phyloP scores from a whole-genome alignment of 306 rosid species.

The Sophora flavescens region DNA sequence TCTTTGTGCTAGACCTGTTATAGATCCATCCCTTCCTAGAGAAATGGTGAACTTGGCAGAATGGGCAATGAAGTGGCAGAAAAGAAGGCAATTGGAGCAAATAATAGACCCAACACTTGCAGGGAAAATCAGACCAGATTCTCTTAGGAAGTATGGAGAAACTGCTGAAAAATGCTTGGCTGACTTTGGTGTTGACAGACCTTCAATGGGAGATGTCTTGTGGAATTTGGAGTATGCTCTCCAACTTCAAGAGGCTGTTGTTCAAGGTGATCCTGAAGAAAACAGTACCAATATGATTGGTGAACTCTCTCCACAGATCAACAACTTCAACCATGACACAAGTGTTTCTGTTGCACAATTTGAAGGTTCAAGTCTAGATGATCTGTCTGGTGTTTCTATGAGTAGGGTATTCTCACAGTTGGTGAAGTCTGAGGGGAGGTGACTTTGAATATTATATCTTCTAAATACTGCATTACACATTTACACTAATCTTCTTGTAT shows the following conservation, averaged over 20 bases:
- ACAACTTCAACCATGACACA: slow-evolving; percentile 60
- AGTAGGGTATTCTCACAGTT: slow-evolving; percentile 95
- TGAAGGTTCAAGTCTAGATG: slow-evolving; percentile 67
- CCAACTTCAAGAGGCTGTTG: slow-evolving; percentile 85
- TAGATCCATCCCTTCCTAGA: slow-evolving; percentile 87
- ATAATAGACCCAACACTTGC: slow-evolving; percentile 78
- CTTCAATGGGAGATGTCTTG: slow-evolving; percentile 94
- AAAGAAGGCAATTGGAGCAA: slow-evolving; percentile 81
- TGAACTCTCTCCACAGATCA: slow-evolving; percentile 83
- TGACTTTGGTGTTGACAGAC: slow-evolving; percentile 87
- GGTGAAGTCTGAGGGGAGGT: slow-evolving; percentile 97
- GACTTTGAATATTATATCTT: slow-evolving; percentile 38
- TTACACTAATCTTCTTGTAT: slow-evolving; percentile 4
- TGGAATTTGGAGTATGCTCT: slow-evolving; percentile 96
- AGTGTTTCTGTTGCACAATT: slow-evolving; percentile 56
- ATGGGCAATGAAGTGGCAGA: slow-evolving; percentile 98
- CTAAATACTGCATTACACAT: slow-evolving; percentile 34
- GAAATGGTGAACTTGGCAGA: slow-evolving; percentile 97
- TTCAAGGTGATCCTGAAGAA: slow-evolving; percentile 83
- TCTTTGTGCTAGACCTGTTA: slow-evolving; percentile 91
- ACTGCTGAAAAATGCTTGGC: slow-evolving; percentile 97
- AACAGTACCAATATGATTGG: slow-evolving; percentile 94
- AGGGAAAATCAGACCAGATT: slow-evolving; percentile 83
- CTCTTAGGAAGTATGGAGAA: slow-evolving; percentile 91
- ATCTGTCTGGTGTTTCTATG: slow-evolving; percentile 96